Base-by-base conservation (phyloP, 73 alveolate genomes). In the Paramecium biaurelia region DNA sequence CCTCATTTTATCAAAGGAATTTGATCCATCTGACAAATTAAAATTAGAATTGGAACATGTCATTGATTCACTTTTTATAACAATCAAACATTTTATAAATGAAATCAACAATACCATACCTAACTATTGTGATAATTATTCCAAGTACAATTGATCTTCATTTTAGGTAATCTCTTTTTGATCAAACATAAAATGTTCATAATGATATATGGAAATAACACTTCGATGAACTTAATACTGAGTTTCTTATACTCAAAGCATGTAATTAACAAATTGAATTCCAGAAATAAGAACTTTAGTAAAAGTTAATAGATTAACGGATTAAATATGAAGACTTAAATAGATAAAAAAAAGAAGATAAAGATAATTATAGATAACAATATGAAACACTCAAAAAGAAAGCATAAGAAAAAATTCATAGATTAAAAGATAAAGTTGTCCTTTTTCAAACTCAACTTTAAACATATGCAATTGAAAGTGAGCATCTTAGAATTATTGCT, bases 341-440 rank as follows among this genome's bases (percentile, higher is more conserved):
- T 43, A n/a, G 72, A 24, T 45, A 79, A 79, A 79, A 23, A 47
- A 79, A 79, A 79, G 90, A 79, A 47, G 76, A 79, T 18, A 79
- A 79, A 79, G 76, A 79, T 23, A 42, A 79, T 79, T 79, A 79
- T 79, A 41, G 76, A 43, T 45, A 38, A 23, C 47, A 79, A 45
- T 79, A 79, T 45, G 90, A 79, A 79, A 3, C 90, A 47, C 72
- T 43, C 12, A 79, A 79, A 76, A 79, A 79, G 90, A 79, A 79
- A 23, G 90, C 90, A 43, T 79, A 79, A 43, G 90, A 79, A 12
- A 79, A 43, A 23, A 79, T 79, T 24, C 90, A 79, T 21, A 38
- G 90, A 43, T 45, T 79, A 43, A 79, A 79, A 34, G 90, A 79
- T 79, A 41, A 79, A 45, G 56, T 43, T 43, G 2, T 79, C 4